Evolutionary conservation across 179 eudicot species (phyloP).

Genomic region (Silene vulgaris): DNA sequence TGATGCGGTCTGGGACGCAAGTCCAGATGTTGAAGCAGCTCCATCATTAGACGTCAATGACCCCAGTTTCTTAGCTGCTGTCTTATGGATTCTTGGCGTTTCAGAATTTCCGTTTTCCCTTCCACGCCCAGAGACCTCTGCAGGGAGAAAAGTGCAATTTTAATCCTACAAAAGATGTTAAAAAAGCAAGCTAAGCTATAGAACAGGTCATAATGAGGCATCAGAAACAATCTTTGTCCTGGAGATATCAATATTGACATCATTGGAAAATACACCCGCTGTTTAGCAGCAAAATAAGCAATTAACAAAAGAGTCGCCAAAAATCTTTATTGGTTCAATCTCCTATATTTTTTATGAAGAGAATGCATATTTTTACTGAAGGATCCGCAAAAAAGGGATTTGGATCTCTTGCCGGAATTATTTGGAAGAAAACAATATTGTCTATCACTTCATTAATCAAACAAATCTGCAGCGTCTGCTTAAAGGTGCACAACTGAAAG

Average conservation of each 20-base stretch:
- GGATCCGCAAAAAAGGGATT: no score
- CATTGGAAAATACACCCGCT: not conserved
- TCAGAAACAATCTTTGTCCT: not conserved
- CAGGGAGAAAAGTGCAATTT: slow-evolving; percentile 20
- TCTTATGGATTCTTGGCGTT: slow-evolving; percentile 47
- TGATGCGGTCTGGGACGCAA: slow-evolving; percentile 82
- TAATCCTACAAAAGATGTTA: not conserved
- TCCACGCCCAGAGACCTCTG: slow-evolving; percentile 88
- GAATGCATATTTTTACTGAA: no score
- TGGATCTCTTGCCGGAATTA: no score
- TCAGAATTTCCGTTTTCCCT: slow-evolving; percentile 67
- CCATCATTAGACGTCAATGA: slow-evolving; percentile 50
- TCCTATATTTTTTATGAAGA: no score
- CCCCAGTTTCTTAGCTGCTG: slow-evolving; percentile 50
- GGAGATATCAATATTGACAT: slow-evolving; percentile 6
- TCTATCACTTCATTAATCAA: no score
- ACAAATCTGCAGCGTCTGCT: no score
- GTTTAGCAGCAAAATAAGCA: not conserved
- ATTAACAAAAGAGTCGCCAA: not conserved
- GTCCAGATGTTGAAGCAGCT: slow-evolving; percentile 74
- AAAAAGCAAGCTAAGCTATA: no score
- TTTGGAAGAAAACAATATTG: no score
- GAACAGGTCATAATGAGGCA: no score
- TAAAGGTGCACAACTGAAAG: no score
- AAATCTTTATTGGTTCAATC: no score